phyloP scores from a whole-genome alignment of 176 grass and related monocot species.

The Oryza punctata region DNA sequence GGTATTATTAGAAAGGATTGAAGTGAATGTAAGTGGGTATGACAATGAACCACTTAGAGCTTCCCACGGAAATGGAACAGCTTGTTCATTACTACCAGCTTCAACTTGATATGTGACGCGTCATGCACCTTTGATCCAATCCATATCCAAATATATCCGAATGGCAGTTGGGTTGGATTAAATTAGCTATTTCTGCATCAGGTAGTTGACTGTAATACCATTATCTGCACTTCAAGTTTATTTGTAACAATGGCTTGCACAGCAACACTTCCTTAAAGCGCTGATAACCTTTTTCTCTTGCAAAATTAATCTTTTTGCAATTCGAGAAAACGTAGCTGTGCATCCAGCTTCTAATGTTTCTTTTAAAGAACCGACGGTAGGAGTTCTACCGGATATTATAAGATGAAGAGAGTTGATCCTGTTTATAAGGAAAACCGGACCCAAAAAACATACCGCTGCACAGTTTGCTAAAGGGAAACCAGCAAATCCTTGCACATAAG shows the following conservation, averaged over 20 bases:
- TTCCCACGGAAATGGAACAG: conserved; percentile 35
- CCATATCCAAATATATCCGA: conserved; percentile 26
- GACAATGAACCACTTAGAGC: conserved; percentile 45
- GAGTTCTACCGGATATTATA: too few relatives aligned
- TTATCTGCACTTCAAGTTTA: background rate
- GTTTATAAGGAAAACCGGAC: too few relatives aligned
- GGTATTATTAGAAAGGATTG: background rate
- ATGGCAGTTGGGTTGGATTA: background rate
- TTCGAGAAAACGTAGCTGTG: conserved; percentile 20
- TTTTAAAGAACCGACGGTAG: too few relatives aligned
- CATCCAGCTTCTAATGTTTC: conserved; percentile 6
- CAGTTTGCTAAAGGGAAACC: too few relatives aligned
- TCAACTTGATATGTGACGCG: conserved; percentile 19
- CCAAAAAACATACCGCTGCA: too few relatives aligned
- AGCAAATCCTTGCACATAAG: too few relatives aligned
- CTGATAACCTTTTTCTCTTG: too few relatives aligned
- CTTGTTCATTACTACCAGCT: background rate
- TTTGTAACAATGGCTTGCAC: too few relatives aligned
- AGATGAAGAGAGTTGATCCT: too few relatives aligned
- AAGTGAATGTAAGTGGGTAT: conserved; percentile 31
- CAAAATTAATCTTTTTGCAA: too few relatives aligned
- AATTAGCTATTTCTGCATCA: conserved; percentile 18
- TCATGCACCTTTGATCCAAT: background rate
- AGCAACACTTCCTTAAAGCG: too few relatives aligned
- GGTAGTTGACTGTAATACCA: conserved; percentile 35